phyloP scores from a whole-genome alignment of 805 yeast species.

The Candida koratica region DNA sequence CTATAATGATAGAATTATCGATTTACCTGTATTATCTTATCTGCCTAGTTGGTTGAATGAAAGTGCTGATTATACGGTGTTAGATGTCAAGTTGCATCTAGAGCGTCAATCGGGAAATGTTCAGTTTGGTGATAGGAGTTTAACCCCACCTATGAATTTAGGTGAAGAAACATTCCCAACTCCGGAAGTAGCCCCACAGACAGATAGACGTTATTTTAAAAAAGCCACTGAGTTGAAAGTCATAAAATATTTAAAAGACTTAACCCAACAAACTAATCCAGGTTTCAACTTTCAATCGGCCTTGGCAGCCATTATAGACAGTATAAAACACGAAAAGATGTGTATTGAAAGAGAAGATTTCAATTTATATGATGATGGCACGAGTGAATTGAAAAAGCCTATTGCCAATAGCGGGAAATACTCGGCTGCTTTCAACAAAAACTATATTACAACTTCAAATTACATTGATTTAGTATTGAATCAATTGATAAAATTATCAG shows the following conservation, averaged over 20 bases:
- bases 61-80: conserved; percentile 16
- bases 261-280: conserved; percentile 1
- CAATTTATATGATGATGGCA: not conserved
- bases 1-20: conserved; percentile 11
- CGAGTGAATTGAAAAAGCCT: conserved; percentile 1
- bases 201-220: conserved; percentile 8
- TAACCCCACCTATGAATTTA: conserved; percentile 14
- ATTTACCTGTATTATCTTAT: conserved; percentile 15
- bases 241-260: conserved; percentile 9
- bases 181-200: not conserved
- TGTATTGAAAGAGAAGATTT: conserved; percentile 2
- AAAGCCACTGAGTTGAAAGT: conserved; percentile 13
- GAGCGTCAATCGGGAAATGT: conserved; percentile 8
- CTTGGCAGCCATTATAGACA: conserved; percentile 1
- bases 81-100: conserved; percentile 11
- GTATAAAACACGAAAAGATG: not conserved
- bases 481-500: conserved; percentile 7
- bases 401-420: conserved; percentile 1
- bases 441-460: not conserved
- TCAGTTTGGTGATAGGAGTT: conserved; percentile 11
- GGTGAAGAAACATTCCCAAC: not conserved
- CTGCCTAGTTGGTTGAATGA: conserved; percentile 16
- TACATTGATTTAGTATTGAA: conserved; percentile 11
- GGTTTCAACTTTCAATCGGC: not conserved
- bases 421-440: not conserved